Conservation (phyloP, 345 rosid species). For the Bretschneidera sinensis region DNA sequence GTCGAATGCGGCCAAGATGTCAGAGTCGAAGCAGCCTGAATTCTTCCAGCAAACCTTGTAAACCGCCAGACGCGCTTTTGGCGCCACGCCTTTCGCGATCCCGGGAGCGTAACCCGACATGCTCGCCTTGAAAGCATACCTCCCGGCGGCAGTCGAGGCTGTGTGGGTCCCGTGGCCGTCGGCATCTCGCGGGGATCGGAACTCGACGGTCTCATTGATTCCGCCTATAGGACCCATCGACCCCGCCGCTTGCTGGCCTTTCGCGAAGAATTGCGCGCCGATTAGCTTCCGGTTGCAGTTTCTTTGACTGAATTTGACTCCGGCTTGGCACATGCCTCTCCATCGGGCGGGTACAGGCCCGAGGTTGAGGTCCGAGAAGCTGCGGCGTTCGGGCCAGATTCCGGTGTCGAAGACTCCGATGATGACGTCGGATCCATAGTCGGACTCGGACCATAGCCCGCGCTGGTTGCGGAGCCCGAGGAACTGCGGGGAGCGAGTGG, state of each 20-base stretch:
- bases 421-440: constrained; percentile 88
- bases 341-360: constrained; percentile 70
- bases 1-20: constrained; percentile 73
- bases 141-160: constrained; percentile 72
- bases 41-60: constrained; percentile 90
- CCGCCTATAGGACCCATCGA: constrained; percentile 42
- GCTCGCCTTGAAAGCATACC: constrained; percentile 58
- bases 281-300: constrained; percentile 67
- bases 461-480: constrained; percentile 69
- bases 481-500: constrained; percentile 89
- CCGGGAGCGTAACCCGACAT: constrained; percentile 78
- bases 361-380: constrained; percentile 73
- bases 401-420: constrained; percentile 82
- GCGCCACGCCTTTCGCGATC: constrained; percentile 84
- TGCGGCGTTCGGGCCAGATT: constrained; percentile 75
- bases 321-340: constrained; percentile 68
- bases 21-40: constrained; percentile 76
- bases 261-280: constrained; percentile 72
- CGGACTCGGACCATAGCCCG: constrained; percentile 82
- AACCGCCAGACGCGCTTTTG: constrained; percentile 70
- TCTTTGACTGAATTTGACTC: constrained; percentile 32
- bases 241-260: constrained; percentile 67
- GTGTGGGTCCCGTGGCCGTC: constrained; percentile 90
- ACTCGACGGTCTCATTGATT: constrained; percentile 72
- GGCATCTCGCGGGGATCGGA: constrained; percentile 77